These are phyloP conservation scores for Suhomyces taliae DNA, from an alignment of 1,139 yeast species.

Conservation along the genomic window DNA sequence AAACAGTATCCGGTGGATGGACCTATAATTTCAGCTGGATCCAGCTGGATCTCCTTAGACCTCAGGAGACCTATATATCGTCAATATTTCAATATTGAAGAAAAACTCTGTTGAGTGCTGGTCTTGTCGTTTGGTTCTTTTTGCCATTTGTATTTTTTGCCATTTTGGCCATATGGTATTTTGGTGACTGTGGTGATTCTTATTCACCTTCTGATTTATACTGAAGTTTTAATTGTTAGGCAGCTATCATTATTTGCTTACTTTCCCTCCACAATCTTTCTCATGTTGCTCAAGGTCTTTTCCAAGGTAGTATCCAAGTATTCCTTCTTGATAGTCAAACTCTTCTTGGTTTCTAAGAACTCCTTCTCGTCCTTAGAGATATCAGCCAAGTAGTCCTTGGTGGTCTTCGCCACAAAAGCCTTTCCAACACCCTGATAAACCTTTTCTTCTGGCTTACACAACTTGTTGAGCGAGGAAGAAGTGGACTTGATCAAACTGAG, in stretches of 20 bases:
- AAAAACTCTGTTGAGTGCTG: too few relatives aligned
- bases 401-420: slow-evolving; percentile 54
- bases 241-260: neutral
- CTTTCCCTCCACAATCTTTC: slow-evolving; percentile 40
- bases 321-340: slow-evolving; percentile 64
- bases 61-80: too few relatives aligned
- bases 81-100: too few relatives aligned
- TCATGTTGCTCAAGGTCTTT: slow-evolving; percentile 67
- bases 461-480: slow-evolving; percentile 46
- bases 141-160: neutral
- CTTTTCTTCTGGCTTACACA: slow-evolving; percentile 37
- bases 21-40: too few relatives aligned
- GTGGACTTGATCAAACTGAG: slow-evolving; percentile 59
- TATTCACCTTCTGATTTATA: neutral
- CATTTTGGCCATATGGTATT: neutral
- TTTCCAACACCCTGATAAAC: slow-evolving; percentile 91
- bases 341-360: slow-evolving; percentile 58
- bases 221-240: neutral
- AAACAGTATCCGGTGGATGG: too few relatives aligned
- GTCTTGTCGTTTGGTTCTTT: neutral
- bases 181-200: neutral
- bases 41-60: too few relatives aligned
- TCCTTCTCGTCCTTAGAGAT: slow-evolving; percentile 53
- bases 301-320: slow-evolving; percentile 78
- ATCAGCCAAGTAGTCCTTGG: slow-evolving; percentile 46